Base-by-base conservation (phyloP, 2,329 filamentous ascomycete genomes). In the Trichoderma brevicompactum region DNA sequence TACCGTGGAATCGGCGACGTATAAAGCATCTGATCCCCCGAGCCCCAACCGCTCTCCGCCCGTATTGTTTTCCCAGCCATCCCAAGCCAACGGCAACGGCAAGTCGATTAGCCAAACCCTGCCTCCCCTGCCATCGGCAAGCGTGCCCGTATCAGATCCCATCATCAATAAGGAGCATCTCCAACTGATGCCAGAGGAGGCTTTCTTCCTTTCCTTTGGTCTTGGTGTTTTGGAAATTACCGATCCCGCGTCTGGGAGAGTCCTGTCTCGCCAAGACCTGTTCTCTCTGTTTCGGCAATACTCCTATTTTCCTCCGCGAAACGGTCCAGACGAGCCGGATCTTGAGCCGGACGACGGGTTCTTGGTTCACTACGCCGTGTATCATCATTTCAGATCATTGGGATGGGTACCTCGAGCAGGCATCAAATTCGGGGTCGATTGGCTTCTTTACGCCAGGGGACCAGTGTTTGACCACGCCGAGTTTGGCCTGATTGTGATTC, bases 401-500 rank as follows among this genome's bases (percentile, higher is more conserved):
- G 95, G 95, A 28, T 99, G 95, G 94, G 92, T 97, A 1, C 90
- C 96, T 0, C 89, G 96, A 13, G 88, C 91, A 5, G 96, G 95
- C 41, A 89, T 96, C 75, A 99, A 99, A 74, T 99, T 99, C 72
- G 92, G 92, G 23, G 91, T 93, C 9, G 95, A 99, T 76, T 97
- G 92, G 81, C 81, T 99, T n/a, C 85, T 99, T 7, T 99, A 99
- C 78, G 89, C 92, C 65, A 89, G 93, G 19, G 95, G 95, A 0
- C 95, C 95, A 0, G 94, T 95, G 0, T 98, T 99, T 76, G 89
- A 92, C 23, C 95, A 99, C 74, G 95, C 95, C 23, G 93, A 98
- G 74, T 99, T 97, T 74, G 94, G 92, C 0, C 80, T 97, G 49
- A 83, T 94, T 28, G 87, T 99, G 46, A 75, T 98, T 3, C 94